Base-by-base conservation (phyloP, 106 monocot species). In the Dendrobium officinale region DNA sequence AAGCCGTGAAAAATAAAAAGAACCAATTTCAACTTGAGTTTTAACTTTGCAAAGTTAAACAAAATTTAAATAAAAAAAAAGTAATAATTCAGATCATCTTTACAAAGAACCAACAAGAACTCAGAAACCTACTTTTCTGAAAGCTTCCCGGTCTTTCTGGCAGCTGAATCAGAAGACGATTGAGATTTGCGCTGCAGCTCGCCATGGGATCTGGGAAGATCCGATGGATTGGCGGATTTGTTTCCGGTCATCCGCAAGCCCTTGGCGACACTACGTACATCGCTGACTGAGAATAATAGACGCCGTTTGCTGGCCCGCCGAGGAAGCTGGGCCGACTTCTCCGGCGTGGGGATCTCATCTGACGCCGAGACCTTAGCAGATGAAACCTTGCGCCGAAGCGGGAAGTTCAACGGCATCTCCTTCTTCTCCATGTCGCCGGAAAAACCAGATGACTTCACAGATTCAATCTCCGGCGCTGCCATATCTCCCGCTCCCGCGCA, bases 251-350 rank as follows among this genome's bases (percentile, higher is more conserved):
- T 61, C 75, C 70, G 88, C 19, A 80, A 66, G 10, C 85, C 78
- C 24, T 86, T 27, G n/a, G 92, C 85, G 16, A 87, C 81, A 54
- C 67, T 81, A 77, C 81, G 83, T 45, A 90, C 90, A 79, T 87
- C 86, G 84, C 79, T 95, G 56, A 90, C 72, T 0, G 95, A 95
- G 78, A 85, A 86, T 5, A 81, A 87, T 2, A 92, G 81, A 67
- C 79, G 79, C 24, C 82, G 45, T 26, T 70, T 83, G 45, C 84
- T 55, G 64, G 64, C 18, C 72, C 77, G 82, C 80, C 83, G 81
- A 1, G 84, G 85, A 42, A 75, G 72, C 81, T 82, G 82, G 42
- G 37, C 68, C 40, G 84, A 79, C 86, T 86, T 95, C 90, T 90
- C 90, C 27, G 90, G 92, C 20, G 88, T 95, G 66, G 70, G 20